Percentiles rank a stretch among this genome's conserved stretches.
Evolutionary conservation across 805 yeast species (phyloP).

Genomic region (Cyberlindnera maritima): DNA sequence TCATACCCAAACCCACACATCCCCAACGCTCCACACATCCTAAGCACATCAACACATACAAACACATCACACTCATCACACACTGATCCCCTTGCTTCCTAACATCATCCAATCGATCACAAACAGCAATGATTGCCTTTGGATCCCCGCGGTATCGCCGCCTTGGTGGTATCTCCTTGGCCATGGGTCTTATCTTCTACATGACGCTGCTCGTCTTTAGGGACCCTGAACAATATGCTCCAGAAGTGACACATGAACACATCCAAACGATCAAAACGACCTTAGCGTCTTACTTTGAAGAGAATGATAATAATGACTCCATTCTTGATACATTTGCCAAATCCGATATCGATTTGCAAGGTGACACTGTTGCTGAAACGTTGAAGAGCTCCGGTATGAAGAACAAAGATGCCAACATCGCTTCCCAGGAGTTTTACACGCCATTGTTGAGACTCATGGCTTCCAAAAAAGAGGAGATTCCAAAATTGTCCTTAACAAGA

Average conservation of each 20-base stretch:
- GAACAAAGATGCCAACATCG: neutral
- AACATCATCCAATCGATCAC: no score
- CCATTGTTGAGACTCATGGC: slow-evolving; percentile 15
- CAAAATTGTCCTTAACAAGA: slow-evolving; percentile 10
- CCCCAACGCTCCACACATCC: no score
- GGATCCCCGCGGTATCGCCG: slow-evolving; percentile 14
- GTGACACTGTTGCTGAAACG: neutral
- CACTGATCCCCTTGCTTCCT: no score
- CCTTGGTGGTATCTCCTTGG: neutral
- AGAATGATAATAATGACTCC: slow-evolving; percentile 12
- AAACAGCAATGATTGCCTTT: slow-evolving; percentile 2
- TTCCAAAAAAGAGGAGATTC: slow-evolving; percentile 14
- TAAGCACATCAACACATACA: no score
- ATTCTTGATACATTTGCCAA: slow-evolving; percentile 9
- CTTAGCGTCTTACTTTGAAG: slow-evolving; percentile 8
- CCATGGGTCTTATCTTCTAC: slow-evolving; percentile 10
- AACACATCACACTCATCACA: no score
- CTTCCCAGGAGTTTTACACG: slow-evolving; percentile 18
- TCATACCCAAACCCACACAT: no score
- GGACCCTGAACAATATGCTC: slow-evolving; percentile 11
- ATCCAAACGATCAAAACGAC: slow-evolving; percentile 5
- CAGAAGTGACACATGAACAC: slow-evolving; percentile 4
- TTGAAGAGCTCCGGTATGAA: neutral
- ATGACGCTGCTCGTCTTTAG: slow-evolving; percentile 4
- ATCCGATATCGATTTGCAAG: slow-evolving; percentile 8